Evolutionary conservation across 2,329 filamentous ascomycete species (phyloP).

Genomic region (Penicillium sumatraense): DNA sequence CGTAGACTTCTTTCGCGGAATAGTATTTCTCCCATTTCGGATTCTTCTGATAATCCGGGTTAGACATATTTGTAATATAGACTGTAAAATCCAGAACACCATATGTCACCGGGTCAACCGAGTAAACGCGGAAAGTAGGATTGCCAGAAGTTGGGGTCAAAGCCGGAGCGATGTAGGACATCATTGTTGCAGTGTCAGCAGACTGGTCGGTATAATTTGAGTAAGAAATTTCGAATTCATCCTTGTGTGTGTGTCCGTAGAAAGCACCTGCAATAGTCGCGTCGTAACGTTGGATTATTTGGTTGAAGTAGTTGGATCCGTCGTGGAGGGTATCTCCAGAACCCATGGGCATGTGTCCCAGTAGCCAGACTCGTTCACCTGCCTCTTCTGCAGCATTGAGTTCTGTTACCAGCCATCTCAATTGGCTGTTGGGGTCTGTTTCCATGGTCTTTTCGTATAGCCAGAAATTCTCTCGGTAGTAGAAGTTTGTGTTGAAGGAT

Average conservation of each 20-base stretch:
- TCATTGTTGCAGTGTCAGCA: constrained; percentile 49
- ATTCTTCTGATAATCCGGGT: constrained; percentile 50
- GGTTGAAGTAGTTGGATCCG: constrained; percentile 21
- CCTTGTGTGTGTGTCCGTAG: constrained; percentile 22
- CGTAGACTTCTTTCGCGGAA: constrained; percentile 60
- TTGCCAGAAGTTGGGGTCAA: constrained; percentile 60
- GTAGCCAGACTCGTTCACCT: constrained; percentile 59
- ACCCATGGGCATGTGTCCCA: constrained; percentile 62
- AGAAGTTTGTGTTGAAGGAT: constrained; percentile 47
- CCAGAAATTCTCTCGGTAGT: constrained; percentile 62
- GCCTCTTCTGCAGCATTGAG: constrained; percentile 58
- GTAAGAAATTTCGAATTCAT: constrained; percentile 51
- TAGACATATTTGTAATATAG: constrained; percentile 58
- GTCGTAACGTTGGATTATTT: constrained; percentile 22
- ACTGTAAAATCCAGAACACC: constrained; percentile 58
- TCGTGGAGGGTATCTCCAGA: constrained; percentile 19
- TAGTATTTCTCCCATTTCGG: constrained; percentile 61
- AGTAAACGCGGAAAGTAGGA: constrained; percentile 62
- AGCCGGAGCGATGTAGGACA: constrained; percentile 60
- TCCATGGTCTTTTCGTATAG: constrained; percentile 57
- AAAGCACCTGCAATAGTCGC: constrained; percentile 18
- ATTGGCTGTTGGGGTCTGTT: constrained; percentile 56
- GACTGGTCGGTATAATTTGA: constrained; percentile 49
- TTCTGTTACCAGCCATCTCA: constrained; percentile 58
- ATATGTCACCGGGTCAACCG: constrained; percentile 61